Evolutionary conservation across 2,329 filamentous ascomycete species (phyloP), one percentile per base, ranked within the genome.

Genomic region (Talaromyces pinophilus): DNA sequence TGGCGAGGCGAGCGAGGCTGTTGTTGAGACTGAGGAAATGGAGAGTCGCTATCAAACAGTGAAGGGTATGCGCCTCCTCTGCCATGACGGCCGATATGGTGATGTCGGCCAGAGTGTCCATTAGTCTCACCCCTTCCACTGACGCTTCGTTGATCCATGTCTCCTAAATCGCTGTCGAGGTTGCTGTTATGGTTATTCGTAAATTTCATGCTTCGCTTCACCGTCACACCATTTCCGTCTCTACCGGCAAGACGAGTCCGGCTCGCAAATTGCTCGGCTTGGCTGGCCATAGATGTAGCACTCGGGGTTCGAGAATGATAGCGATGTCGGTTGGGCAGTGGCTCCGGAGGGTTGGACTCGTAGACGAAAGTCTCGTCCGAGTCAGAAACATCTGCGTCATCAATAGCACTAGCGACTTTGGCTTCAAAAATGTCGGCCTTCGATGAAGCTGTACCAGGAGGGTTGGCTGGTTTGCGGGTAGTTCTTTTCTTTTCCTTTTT

Each of bases 341-440:
- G 81, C 70, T 89, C 87, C 15, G 86, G 85, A 10, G 94, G 95
- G 74, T 99, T 99, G 30, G 95, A 98, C 78, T 99, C 95, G 80
- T 99, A 99, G 17, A 99, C 95, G 78, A 98, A 99, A 0, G 95
- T 98, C 79, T 98, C 95, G 74, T 97, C 95, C 1, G 94, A 98
- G 77, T 99, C 95, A 6, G 94, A 97, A 13, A 94, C 96, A 77
- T 97, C 92, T 54, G 92, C 93, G 78, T 98, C 93, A 76, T 98
- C 94, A 62, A 99, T 93, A 8, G 94, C 94, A 77, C 90, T 97
- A 61, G 94, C 94, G 71, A 99, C 93, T 76, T 96, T 96, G 71
- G 93, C 93, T 81, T 98, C 95, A 77, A 99, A 99, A 62, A 98
- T 93, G 79, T 99, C 95, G 75, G 95, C 94, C 82, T 98, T 98